Evolutionary conservation across 371 early-diverging fungal species (phyloP), one percentile per base, ranked within the genome.

Genomic region (Paramicrosporidium saccamoebae): DNA sequence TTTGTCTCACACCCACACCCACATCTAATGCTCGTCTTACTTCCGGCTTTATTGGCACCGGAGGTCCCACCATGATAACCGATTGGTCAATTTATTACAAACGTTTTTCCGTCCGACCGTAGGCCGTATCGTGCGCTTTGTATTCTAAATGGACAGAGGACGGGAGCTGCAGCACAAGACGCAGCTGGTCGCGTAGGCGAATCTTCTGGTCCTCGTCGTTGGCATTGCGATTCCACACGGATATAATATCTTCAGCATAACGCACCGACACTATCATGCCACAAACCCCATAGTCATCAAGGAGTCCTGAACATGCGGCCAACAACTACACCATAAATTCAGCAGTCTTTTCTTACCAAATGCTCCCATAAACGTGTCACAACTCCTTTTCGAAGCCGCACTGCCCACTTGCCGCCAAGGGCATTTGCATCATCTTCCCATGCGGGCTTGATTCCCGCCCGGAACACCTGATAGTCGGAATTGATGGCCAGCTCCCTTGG

Each of bases 401-500:
- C 67, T 31, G 88, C 84, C 88, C 88, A 88, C 38, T 90, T 90
- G 25, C 95, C 95, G 19, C 95, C 95, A 25, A 56, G 54, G 23
- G 71, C 56, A 43, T 86, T 94, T 21, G 55, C 62, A 12, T 60
- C 46, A 30, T 81, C 82, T 61, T 94, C 95, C 95, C 95, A 94
- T 14, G 84, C 72, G 24, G 95, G 95, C 24, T 81, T 41, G 22
- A 84, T 64, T n/a, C 84, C 88, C 14, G 64, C 50, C 39, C 75
- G 79, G 50, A 94, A 94, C 33, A 94, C 41, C 38, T 77, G 79
- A 37, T 74, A 69, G 40, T 94, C 95, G 32, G 71, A 66, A 29
- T 84, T 74, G 29, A 58, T 63, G 5, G 72, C 69, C 30, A 94
- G 48, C 23, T 73, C 69, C 24, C 56, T 48, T 13, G 90, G 79